A percentile compares a stretch with the other conserved stretches of the same genome.
Conservation (phyloP, 1,284 basidiomycete genomes). For the Ustilago bromivora region DNA sequence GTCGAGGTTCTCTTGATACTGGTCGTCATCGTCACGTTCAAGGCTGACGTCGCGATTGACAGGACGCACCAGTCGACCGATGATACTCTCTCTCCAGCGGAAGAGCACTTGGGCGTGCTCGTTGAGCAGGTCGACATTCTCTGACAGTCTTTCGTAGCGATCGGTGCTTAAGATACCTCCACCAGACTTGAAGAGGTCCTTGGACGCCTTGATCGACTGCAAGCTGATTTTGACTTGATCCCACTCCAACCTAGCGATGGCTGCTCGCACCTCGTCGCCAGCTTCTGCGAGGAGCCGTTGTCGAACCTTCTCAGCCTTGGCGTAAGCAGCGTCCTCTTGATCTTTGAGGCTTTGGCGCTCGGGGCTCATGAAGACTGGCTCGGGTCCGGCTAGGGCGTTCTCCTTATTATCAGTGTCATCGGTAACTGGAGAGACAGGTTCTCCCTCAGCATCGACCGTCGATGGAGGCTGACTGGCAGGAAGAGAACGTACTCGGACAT, state of each 20-base stretch:
- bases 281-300: slow-evolving; percentile 55
- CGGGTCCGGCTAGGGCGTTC: too few relatives aligned
- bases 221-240: slow-evolving; percentile 6
- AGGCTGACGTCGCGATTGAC: slow-evolving; percentile 65
- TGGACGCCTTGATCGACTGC: slow-evolving; percentile 12
- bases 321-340: slow-evolving; percentile 58
- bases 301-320: slow-evolving; percentile 57
- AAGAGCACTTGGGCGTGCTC: slow-evolving; percentile 52
- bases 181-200: slow-evolving; percentile 26
- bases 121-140: slow-evolving; percentile 38
- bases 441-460: not conserved
- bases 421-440: not conserved
- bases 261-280: slow-evolving; percentile 47
- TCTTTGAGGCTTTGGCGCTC: slow-evolving; percentile 39
- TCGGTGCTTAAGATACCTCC: slow-evolving; percentile 33
- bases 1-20: slow-evolving; percentile 66
- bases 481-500: not conserved
- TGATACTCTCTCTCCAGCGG: slow-evolving; percentile 56
- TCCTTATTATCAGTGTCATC: not conserved
- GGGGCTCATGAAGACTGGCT: slow-evolving; percentile 17
- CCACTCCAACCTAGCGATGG: slow-evolving; percentile 23
- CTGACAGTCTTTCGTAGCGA: slow-evolving; percentile 11
- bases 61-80: slow-evolving; percentile 45
- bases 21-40: slow-evolving; percentile 64
- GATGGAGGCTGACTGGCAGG: not conserved